Evolutionary conservation across 805 yeast genomes (phyloP), one percentile per base, ranked within the genome.

Genomic region (Metschnikowia peoriensis): DNA sequence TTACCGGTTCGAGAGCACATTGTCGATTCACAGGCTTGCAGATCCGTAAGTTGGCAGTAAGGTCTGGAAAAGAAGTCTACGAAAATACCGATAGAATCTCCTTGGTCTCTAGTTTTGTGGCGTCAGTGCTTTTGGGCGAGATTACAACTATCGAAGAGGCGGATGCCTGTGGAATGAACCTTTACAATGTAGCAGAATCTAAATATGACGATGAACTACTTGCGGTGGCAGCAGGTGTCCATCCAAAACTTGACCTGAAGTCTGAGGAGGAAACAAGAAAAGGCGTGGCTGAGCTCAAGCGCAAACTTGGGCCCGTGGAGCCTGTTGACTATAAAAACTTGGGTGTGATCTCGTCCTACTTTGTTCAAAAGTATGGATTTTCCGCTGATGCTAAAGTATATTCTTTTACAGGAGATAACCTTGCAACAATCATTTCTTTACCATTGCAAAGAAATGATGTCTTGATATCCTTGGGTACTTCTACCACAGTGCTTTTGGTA

Each of bases 131-230:
- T 32, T 68, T 84, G 41, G 96, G 96, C 9, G 61, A 74, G 50
- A 72, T 88, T 42, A 76, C 86, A 3, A 77, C 79, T 2, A 72
- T 89, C 51, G 97, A 91, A 60, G 85, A 86, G 61, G 83, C 89
- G 12, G 97, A 92, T 69, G 96, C 89, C 1, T 89, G 97, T 70
- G 97, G 97, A 10, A 90, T 90, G 94, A 92, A 92, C 61, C 62
- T 91, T 44, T 90, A 89, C 73, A 92, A 89, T 66, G 79, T 91
- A 40, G 57, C 71, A n/a, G 71, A 79, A 10, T 73, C 77, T 34
- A 66, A 75, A 16, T 90, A 82, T 75, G 76, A 83, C 63, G 80
- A 79, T 10, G 76, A 77, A 12, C 74, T 90, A 39, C 62, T 89
- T 22, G 70, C 82, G 1, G 67, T 80, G 14, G 80, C 84, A 15